Evolutionary conservation across 23 red algal genomes (phyloP), one percentile per base, ranked within the genome.

Genomic region (Gracilaria caudata): DNA sequence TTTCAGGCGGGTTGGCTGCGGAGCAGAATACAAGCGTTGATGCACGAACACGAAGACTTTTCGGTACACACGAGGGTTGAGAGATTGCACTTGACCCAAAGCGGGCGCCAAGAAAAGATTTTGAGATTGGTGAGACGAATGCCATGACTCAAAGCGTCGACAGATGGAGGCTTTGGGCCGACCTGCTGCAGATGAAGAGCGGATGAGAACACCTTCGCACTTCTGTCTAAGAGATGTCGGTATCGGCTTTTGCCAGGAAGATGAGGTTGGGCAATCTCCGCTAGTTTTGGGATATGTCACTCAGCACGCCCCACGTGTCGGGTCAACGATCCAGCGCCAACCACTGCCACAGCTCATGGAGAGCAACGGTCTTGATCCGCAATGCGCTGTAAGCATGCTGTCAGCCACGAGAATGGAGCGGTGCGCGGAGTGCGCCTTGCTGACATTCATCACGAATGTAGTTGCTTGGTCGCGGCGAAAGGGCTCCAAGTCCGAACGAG

Each of bases 1-100:
- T 75, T 29, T 75, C 70, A 21, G 70, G 14, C 4, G 70, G 70
- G 13, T 75, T 75, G 70, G 70, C n/a, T 0, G 70, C 43, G 70
- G 70, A 43, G 35, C 40, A 75, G 19, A 19, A 43, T 6, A 49
- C 24, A 11, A 49, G 0, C 2, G 70, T 37, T 36, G 61, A 66
- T 35, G 61, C 30, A 25, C 61, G 61, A 66, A 3, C 29, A 36
- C 61, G 61, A 19, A 4, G 61, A 16, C 3, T 33, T 6, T 14
- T 66, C 4, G 7, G 12, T 66, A 19, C 11, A 66, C 30, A 35
- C 61, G 29, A 16, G 2, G 29, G 61, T 36, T 66, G 29, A 14
- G 61, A 35, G 7, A 66, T 36, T 66, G 26, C 12, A 19, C 8
- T 2, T 12, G 29, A 66, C 6, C 29, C 61, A 36, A 30, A 37